Percentiles rank a stretch among this genome's conserved stretches.
Evolutionary conservation across 345 rosid genomes (phyloP).

Genomic region (Eucalyptus dawsonii): DNA sequence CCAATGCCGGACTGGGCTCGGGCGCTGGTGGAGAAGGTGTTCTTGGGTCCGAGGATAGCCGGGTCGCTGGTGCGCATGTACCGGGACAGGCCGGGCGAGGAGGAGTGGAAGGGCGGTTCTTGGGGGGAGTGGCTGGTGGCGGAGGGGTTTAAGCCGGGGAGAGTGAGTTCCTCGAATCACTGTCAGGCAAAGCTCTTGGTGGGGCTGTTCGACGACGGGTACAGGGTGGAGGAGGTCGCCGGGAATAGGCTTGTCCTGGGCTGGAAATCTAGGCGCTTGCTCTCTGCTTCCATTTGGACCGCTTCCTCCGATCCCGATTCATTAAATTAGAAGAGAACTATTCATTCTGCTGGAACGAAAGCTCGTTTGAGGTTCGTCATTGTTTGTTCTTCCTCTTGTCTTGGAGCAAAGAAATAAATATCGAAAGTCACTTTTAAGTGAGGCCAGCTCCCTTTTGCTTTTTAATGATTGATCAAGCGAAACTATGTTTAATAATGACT

Average conservation of each 20-base stretch:
- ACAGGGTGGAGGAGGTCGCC: constrained; percentile 48
- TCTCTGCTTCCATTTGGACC: constrained; percentile 76
- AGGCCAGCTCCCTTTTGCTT: background rate
- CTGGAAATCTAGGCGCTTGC: constrained; percentile 75
- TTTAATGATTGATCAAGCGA: background rate
- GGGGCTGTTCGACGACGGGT: constrained; percentile 70
- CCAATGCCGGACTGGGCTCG: constrained; percentile 50
- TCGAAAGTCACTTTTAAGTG: background rate
- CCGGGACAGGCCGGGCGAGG: background rate
- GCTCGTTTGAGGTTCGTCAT: background rate
- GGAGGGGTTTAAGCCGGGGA: constrained; percentile 27
- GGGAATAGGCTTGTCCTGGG: constrained; percentile 50
- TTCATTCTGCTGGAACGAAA: background rate
- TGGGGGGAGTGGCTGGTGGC: constrained; percentile 48
- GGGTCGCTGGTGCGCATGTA: constrained; percentile 40
- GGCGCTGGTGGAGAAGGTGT: constrained; percentile 53
- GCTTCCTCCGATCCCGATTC: background rate
- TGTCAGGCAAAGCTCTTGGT: constrained; percentile 74
- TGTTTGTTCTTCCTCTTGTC: background rate
- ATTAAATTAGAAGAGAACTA: background rate
- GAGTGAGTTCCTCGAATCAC: constrained; percentile 57
- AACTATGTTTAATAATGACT: background rate
- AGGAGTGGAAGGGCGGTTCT: background rate
- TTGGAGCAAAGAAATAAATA: background rate
- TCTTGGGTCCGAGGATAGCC: constrained; percentile 53